Evolutionary conservation across 148 eudicot genomes (phyloP).

Genomic region (Drosera capensis): DNA sequence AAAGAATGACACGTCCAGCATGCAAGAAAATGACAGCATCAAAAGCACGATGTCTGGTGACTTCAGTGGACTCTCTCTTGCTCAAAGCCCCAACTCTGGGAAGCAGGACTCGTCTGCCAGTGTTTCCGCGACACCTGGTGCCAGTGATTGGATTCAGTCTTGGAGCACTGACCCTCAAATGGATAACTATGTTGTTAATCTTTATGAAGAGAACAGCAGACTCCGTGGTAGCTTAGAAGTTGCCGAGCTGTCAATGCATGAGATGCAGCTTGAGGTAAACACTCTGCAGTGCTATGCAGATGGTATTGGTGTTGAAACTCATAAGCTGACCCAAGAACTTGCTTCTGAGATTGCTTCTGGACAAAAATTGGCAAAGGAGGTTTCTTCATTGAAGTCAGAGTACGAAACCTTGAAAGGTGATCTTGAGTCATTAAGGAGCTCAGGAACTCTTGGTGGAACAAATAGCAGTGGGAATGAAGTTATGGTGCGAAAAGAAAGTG

Average conservation of each 20-base stretch:
- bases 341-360: constrained; percentile 49
- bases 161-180: constrained; percentile 37
- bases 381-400: constrained; percentile 55
- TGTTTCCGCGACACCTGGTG: constrained; percentile 23
- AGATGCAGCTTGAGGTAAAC: constrained; percentile 52
- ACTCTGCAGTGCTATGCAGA: constrained; percentile 54
- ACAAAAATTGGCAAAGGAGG: constrained; percentile 50
- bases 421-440: constrained; percentile 36
- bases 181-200: constrained; percentile 44
- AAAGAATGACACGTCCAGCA: constrained; percentile 49
- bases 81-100: constrained; percentile 27
- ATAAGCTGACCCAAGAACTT: constrained; percentile 39
- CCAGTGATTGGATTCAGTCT: constrained; percentile 32
- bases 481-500: too few relatives aligned
- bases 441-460: constrained; percentile 26
- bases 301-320: constrained; percentile 54
- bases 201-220: constrained; percentile 51
- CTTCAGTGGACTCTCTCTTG: constrained; percentile 17
- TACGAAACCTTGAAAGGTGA: constrained; percentile 55
- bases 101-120: constrained; percentile 34
- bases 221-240: constrained; percentile 55
- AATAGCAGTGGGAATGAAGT: constrained; percentile 10
- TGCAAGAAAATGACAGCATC: constrained; percentile 60
- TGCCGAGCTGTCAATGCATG: constrained; percentile 52
- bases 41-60: constrained; percentile 50